Conservation (phyloP, 2,329 filamentous ascomycete genomes). For the Chrysoporthe deuterocubensis region DNA sequence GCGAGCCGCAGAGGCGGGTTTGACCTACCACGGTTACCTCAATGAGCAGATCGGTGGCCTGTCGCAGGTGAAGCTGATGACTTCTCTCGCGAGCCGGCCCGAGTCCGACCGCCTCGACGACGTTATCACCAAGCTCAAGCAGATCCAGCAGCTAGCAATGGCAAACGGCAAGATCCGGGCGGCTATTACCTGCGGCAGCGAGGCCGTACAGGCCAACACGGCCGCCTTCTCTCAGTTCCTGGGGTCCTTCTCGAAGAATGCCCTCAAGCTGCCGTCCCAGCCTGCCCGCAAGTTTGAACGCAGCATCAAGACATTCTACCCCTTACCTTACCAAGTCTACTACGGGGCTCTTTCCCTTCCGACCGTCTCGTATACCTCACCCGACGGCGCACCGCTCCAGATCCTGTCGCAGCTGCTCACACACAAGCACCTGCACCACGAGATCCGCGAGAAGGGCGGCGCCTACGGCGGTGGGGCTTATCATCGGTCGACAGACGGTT, state of each 20-base stretch:
- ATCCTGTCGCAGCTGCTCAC: constrained; percentile 91
- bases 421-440: constrained; percentile 94
- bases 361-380: constrained; percentile 80
- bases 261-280: constrained; percentile 42
- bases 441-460: constrained; percentile 96
- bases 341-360: constrained; percentile 84
- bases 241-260: constrained; percentile 53
- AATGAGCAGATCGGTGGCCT: constrained; percentile 89
- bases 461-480: constrained; percentile 94
- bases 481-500: constrained; percentile 75
- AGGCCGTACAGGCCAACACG: constrained; percentile 73
- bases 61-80: constrained; percentile 84
- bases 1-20: constrained; percentile 78
- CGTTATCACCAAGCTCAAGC: constrained; percentile 81
- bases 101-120: constrained; percentile 72
- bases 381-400: constrained; percentile 78
- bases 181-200: constrained; percentile 82
- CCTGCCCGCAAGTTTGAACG: constrained; percentile 43
- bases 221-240: constrained; percentile 74
- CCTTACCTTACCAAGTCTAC: constrained; percentile 95
- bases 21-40: constrained; percentile 73
- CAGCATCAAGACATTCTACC: constrained; percentile 81
- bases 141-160: constrained; percentile 80
- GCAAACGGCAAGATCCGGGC: constrained; percentile 72
- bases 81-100: constrained; percentile 74